Evolutionary conservation across 768 basidiomycete genomes (phyloP), one percentile per base, ranked within the genome.

Genomic region (Astraeus odoratus): DNA sequence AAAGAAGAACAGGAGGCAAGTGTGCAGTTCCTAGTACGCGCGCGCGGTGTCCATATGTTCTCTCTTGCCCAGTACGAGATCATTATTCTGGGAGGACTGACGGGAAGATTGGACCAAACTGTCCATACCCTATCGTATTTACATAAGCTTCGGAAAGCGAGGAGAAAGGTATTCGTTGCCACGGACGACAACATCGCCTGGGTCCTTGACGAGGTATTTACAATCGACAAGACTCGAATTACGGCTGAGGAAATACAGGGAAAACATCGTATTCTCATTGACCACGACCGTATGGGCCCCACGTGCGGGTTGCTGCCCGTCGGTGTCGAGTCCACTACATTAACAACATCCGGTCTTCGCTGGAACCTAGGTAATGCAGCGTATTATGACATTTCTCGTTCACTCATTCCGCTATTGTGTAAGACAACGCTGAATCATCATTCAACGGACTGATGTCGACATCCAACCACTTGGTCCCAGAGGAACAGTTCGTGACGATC

Each of bases 301-400:
- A 97, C 94, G 0, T 99, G 96, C 59, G 96, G 94, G 0, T 75
- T 98, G n/a, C 75, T 99, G 8, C 96, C 96, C 1, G 76, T 98
- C 3, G 96, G 94, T 0, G 67, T 93, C 12, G 82, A 82, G 23
- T 74, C 72, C 4, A 85, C 92, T 0, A 63, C 78, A 13, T 68
- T 98, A n/a, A 78, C 85, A 3, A 97, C 93, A 0, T 74, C 67
- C 1, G 96, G 96, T 0, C 71, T 97, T 26, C 72, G 79, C 53
- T 99, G 96, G 96, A 85, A 99, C 63, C 63, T 96, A 36, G 75
- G 94, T 86, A 55, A 51, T n/a, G 78, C 68, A 1, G 8, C 36
- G 33, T 20, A 20, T 13, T 35, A 4, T 4, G 2, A 22, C 19
- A 42, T 13, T 48, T 19, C 20, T 27, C 24, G 16, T 26, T 25